Percentiles rank a stretch among this genome's conserved stretches.
phyloP scores from a whole-genome alignment of 176 grass and related monocot genomes.

The Oryza punctata region DNA sequence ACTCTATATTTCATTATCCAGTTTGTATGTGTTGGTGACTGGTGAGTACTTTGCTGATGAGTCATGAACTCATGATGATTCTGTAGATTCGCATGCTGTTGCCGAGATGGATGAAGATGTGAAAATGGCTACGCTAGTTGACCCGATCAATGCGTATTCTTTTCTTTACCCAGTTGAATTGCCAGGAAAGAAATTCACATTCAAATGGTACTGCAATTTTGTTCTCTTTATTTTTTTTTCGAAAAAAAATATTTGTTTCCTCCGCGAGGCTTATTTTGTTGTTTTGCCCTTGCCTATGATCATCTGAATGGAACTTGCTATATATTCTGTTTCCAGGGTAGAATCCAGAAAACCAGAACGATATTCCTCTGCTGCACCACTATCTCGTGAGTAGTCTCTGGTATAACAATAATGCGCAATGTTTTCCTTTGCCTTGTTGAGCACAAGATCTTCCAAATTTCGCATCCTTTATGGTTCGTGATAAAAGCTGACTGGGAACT shows the following conservation, averaged over 20 bases:
- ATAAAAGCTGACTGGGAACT: constrained; percentile 33
- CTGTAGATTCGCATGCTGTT: constrained; percentile 65
- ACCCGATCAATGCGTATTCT: constrained; percentile 89
- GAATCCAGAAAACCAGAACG: constrained; percentile 93
- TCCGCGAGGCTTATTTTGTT: constrained; percentile 1
- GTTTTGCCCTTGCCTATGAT: constrained; percentile 3
- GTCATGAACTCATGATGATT: constrained; percentile 6
- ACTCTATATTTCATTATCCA: background rate
- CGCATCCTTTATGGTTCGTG: background rate
- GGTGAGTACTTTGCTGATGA: constrained; percentile 10
- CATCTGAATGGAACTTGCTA: constrained; percentile 6
- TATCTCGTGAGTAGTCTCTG: constrained; percentile 71
- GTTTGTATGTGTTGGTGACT: background rate
- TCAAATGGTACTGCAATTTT: constrained; percentile 76
- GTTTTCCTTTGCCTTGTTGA: constrained; percentile 19
- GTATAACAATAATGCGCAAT: constrained; percentile 22
- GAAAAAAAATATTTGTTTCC: background rate
- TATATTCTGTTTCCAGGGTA: constrained; percentile 64
- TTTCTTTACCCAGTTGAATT: constrained; percentile 79
- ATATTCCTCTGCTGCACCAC: constrained; percentile 91
- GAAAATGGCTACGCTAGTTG: constrained; percentile 66
- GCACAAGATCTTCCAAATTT: constrained; percentile 1
- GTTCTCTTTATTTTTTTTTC: background rate
- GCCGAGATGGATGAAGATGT: constrained; percentile 57
- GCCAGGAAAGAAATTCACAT: constrained; percentile 57